phyloP scores from a whole-genome alignment of 768 basidiomycete species.

The Agrocybe pediades region DNA sequence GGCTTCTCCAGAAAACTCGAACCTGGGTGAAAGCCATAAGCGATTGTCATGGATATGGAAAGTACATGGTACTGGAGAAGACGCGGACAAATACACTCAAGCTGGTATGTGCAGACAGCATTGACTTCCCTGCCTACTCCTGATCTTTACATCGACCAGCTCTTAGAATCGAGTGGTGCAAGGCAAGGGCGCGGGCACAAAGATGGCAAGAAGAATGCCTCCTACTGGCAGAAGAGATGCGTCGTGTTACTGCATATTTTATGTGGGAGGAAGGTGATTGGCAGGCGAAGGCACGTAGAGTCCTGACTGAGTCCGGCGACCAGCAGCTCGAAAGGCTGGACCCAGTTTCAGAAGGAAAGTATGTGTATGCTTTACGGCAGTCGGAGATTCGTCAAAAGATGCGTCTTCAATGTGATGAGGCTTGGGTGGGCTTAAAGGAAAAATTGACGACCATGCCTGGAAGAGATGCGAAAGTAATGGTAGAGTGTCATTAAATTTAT shows the following conservation, averaged over 20 bases:
- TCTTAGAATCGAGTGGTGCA: slow-evolving; percentile 32
- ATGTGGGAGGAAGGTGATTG: slow-evolving; percentile 20
- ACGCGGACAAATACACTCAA: slow-evolving; percentile 6
- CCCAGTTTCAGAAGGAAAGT: neutral
- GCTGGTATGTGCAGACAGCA: slow-evolving; percentile 11
- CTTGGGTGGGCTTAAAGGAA: neutral
- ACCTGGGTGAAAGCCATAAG: slow-evolving; percentile 21
- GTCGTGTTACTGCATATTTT: slow-evolving; percentile 19
- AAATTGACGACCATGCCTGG: neutral
- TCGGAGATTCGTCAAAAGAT: neutral
- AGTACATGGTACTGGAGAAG: slow-evolving; percentile 5
- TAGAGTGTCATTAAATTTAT: slow-evolving; percentile 3
- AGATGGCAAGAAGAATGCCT: slow-evolving; percentile 36
- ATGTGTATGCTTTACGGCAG: slow-evolving; percentile 3
- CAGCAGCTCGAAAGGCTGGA: no score
- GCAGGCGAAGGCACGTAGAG: neutral
- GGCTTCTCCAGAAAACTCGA: slow-evolving; percentile 9
- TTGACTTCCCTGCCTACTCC: neutral
- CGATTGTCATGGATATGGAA: slow-evolving; percentile 25
- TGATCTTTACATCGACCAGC: slow-evolving; percentile 9
- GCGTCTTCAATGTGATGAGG: neutral
- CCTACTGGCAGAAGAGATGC: slow-evolving; percentile 36
- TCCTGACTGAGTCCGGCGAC: neutral
- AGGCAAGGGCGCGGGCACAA: slow-evolving; percentile 26
- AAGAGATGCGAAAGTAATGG: neutral